Evolutionary conservation across 2,329 filamentous ascomycete genomes (phyloP).

Genomic region (Fusarium sp.): DNA sequence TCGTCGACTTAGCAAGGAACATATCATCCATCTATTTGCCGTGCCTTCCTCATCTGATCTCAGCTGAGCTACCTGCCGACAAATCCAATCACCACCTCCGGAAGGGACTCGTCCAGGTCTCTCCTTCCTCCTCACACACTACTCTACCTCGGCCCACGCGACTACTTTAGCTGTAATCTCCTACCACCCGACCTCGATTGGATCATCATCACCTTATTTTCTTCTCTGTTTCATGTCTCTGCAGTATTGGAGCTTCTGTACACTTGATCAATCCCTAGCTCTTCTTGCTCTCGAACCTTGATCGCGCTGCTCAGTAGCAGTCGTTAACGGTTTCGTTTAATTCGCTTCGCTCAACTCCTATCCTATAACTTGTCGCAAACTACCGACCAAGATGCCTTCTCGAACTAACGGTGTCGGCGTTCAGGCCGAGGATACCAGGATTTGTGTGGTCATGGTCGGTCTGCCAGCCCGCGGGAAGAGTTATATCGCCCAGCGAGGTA

Average conservation of each 20-base stretch:
- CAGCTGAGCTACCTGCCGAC: conserved; percentile 30
- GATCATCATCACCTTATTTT: conserved; percentile 9
- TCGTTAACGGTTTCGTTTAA: conserved; percentile 7
- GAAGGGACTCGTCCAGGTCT: conserved; percentile 23
- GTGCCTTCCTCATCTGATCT: conserved; percentile 28
- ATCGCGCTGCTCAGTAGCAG: conserved; percentile 38
- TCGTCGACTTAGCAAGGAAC: conserved; percentile 30
- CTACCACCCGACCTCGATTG: conserved; percentile 31
- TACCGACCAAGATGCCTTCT: conserved; percentile 59
- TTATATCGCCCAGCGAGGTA: conserved; percentile 97
- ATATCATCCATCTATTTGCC: conserved; percentile 9
- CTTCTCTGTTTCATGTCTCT: conserved; percentile 46
- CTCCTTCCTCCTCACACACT: conserved; percentile 33
- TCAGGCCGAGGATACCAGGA: conserved; percentile 94
- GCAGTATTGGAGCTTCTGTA: conserved; percentile 47
- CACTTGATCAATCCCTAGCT: conserved; percentile 28
- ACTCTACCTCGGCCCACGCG: conserved; percentile 39
- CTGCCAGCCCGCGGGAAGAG: conserved; percentile 96
- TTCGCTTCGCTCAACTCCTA: conserved; percentile 10
- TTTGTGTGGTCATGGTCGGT: conserved; percentile 99
- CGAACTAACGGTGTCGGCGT: conserved; percentile 78
- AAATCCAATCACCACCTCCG: conserved; percentile 2
- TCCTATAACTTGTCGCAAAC: neutral
- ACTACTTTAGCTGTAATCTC: conserved; percentile 5
- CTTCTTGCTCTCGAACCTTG: conserved; percentile 24